A percentile compares a stretch with the other conserved stretches of the same genome.
phyloP scores from a whole-genome alignment of 2,329 filamentous ascomycete genomes.

The Cordyceps cicadae region DNA sequence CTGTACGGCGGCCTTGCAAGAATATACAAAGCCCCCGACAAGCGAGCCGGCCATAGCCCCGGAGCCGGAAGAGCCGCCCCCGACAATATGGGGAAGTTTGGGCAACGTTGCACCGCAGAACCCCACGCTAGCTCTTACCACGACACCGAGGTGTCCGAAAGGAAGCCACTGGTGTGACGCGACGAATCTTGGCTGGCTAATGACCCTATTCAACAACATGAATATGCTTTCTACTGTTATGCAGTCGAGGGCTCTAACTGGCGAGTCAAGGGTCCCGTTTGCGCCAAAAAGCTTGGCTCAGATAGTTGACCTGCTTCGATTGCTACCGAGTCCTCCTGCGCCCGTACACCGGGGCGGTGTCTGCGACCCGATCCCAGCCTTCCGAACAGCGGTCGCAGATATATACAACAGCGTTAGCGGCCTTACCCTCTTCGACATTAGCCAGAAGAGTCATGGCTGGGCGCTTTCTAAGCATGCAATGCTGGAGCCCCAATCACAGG shows the following conservation, averaged over 20 bases:
- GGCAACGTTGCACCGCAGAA: constrained; percentile 14
- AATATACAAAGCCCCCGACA: constrained; percentile 32
- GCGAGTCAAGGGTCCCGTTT: constrained; percentile 18
- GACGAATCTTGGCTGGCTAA: constrained; percentile 44
- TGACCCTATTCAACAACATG: constrained; percentile 42
- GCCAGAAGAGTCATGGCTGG: constrained; percentile 41
- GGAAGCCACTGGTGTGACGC: constrained; percentile 44
- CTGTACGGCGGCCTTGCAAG: constrained; percentile 35
- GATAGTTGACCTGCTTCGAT: constrained; percentile 34
- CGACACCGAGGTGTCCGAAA: constrained; percentile 38
- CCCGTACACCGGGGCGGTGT: constrained; percentile 32
- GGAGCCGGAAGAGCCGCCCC: constrained; percentile 15
- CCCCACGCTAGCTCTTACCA: constrained; percentile 25
- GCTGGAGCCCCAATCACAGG: constrained; percentile 27
- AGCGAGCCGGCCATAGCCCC: constrained; percentile 15
- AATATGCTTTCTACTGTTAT: constrained; percentile 35
- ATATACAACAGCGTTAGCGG: constrained; percentile 44
- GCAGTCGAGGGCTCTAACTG: constrained; percentile 14
- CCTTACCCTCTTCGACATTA: constrained; percentile 40
- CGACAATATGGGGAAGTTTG: constrained; percentile 17
- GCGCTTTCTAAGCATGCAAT: constrained; percentile 34
- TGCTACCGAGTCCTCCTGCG: constrained; percentile 36
- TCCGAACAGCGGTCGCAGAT: constrained; percentile 39
- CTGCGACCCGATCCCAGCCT: constrained; percentile 41
- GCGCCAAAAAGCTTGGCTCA: constrained; percentile 35